phyloP scores from a whole-genome alignment of 371 early-diverging fungal genomes.

The Paraphysoderma sedebokerense region DNA sequence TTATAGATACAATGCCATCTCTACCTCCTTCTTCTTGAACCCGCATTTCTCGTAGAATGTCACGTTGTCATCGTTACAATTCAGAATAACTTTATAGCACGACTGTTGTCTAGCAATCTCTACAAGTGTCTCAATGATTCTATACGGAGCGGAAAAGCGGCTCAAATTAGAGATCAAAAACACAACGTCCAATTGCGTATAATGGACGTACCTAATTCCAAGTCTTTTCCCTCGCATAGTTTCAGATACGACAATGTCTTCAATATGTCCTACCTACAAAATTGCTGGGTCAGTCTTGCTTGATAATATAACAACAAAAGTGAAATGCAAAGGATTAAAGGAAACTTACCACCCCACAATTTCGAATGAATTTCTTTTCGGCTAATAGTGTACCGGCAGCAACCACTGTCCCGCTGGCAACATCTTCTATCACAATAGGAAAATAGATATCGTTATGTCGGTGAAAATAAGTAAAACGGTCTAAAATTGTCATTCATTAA shows the following conservation, averaged over 20 bases:
- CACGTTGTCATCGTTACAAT: constrained; percentile 70
- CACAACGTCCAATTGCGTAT: constrained; percentile 5
- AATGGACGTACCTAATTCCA: constrained; percentile 21
- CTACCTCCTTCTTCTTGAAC: constrained; percentile 59
- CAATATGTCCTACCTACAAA: constrained; percentile 40
- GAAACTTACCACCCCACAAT: constrained; percentile 68
- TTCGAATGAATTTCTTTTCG: constrained; percentile 90
- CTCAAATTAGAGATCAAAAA: neutral
- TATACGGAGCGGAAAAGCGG: neutral
- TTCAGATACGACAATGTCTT: constrained; percentile 86
- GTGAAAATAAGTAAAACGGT: constrained; percentile 52
- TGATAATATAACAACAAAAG: too few species aligned
- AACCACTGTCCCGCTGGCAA: constrained; percentile 29
- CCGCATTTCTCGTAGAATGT: constrained; percentile 90
- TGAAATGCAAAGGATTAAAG: too few species aligned
- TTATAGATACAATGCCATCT: constrained; percentile 65
- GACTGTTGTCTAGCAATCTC: neutral
- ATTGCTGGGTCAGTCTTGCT: too few species aligned
- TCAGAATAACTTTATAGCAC: constrained; percentile 35
- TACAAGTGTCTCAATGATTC: neutral
- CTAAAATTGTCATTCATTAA: constrained; percentile 9
- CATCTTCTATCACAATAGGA: constrained; percentile 62
- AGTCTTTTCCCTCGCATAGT: constrained; percentile 85
- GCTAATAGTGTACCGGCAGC: constrained; percentile 88
- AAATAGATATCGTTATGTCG: constrained; percentile 35